Base-by-base conservation (phyloP, 306 rosid genomes). In the Quercus ilex region DNA sequence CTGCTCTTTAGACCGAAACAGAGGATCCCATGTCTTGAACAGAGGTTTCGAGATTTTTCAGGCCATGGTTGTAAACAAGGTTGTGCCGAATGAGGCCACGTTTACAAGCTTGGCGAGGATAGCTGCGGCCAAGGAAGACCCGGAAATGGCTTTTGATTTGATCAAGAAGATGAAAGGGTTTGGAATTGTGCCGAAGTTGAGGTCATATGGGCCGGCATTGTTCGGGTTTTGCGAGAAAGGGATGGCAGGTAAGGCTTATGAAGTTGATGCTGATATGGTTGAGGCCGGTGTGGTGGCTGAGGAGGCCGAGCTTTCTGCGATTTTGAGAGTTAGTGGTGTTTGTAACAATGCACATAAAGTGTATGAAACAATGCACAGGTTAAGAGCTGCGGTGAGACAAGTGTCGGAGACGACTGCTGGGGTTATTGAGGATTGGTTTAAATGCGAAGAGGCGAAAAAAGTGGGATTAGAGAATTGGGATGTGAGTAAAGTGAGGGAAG, bases 151-250 rank as follows among this genome's bases (percentile, higher is more conserved):
- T 26, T 96, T 93, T 73, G 90, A 85, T 68, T 81, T 93, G 83
- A 87, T 91, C 46, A 90, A 73, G 78, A 10, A 49, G 17, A 49
- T 49, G 53, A 49, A 49, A 49, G 53, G 51, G 74, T 80, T 68
- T 13, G 91, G 83, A 6, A 86, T 93, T 68, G 76, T 56, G 0
- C 98, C 99, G 12, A 93, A 76, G 85, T 79, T 96, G 85, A 90
- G 99, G 77, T 93, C 98, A 0, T 96, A 90, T 57, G 97, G 82
- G n/a, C 99, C 99, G 9, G 90, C 96, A 28, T 77, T 96, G 60
- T 88, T 69, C 83, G 99, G 97, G 13, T 96, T 96, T 76, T 93
- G 96, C 80, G 85, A 82, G 85, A 91, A 80, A 64, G 88, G 90
- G 23, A 88, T 91, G 82, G 83, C 91, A n/a, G 87, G 81, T 21